Evolutionary conservation across 2,329 filamentous ascomycete species (phyloP).

Genomic region (Penicillium paneum): DNA sequence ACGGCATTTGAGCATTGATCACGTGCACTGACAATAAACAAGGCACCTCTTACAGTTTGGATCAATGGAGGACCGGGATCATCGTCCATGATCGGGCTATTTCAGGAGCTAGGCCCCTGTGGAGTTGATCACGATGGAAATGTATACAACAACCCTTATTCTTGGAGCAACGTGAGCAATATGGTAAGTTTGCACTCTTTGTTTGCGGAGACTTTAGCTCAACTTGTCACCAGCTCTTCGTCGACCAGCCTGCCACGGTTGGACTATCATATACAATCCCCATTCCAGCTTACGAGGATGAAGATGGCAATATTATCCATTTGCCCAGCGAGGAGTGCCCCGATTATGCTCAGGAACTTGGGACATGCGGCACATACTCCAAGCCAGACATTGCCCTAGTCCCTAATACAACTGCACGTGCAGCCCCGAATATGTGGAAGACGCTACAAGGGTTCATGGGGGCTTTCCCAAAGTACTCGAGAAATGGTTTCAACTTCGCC

Average conservation of each 20-base stretch:
- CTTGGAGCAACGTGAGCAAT: constrained; percentile 2
- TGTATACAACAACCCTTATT: not conserved
- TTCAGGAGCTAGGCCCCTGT: not conserved
- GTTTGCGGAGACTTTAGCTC: not conserved
- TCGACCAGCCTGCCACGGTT: constrained; percentile 1
- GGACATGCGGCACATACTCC: constrained; percentile 1
- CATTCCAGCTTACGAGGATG: not conserved
- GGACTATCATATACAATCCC: not conserved
- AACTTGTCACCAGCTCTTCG: not conserved
- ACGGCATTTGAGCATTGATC: not conserved
- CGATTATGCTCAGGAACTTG: not conserved
- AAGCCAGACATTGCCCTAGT: constrained; percentile 49
- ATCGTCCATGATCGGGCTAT: not conserved
- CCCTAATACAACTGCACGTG: constrained; percentile 51
- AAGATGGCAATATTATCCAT: not conserved
- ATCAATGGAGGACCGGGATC: constrained; percentile 2
- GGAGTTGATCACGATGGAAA: not conserved
- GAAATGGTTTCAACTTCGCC: constrained; percentile 49
- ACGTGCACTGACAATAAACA: not conserved
- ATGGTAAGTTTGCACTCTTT: not conserved
- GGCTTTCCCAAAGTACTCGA: constrained; percentile 53
- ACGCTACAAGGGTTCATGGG: constrained; percentile 63
- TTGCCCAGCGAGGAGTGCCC: not conserved
- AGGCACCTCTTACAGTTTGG: constrained; percentile 2
- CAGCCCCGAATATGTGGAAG: constrained; percentile 60